Percentiles rank a stretch among this genome's conserved stretches.
phyloP scores from a whole-genome alignment of 306 rosid species.

The Dalbergia oliveri region DNA sequence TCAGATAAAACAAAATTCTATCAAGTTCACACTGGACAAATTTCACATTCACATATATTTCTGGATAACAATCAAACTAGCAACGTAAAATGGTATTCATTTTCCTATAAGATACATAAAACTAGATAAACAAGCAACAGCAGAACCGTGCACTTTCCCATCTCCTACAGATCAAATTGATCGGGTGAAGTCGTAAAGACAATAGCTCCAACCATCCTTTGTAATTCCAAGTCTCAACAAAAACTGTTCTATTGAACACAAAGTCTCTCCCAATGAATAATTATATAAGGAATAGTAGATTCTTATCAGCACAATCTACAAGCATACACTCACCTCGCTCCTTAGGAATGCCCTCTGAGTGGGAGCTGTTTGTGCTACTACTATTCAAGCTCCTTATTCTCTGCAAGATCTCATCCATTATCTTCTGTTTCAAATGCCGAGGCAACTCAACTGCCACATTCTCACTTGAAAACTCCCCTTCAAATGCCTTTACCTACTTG shows the following conservation, averaged over 20 bases:
- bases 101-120: not conserved
- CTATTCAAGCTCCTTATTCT: constrained; percentile 67
- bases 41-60: no score
- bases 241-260: not conserved
- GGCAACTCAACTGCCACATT: constrained; percentile 64
- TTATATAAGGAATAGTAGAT: not conserved
- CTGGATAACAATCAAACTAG: no score
- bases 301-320: constrained; percentile 12
- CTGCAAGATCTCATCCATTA: constrained; percentile 70
- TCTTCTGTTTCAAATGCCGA: constrained; percentile 70
- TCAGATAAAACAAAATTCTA: no score
- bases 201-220: constrained; percentile 7
- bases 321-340: constrained; percentile 72
- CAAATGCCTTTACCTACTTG: constrained; percentile 70
- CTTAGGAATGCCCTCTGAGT: constrained; percentile 43
- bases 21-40: no score
- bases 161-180: constrained; percentile 20
- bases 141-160: constrained; percentile 6
- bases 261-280: not conserved
- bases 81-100: no score
- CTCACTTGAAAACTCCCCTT: constrained; percentile 64
- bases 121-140: constrained; percentile 12
- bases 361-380: constrained; percentile 43
- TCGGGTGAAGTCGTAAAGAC: constrained; percentile 35
- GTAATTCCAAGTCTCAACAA: not conserved